Evolutionary conservation across 2,329 filamentous ascomycete genomes (phyloP), one percentile per base, ranked within the genome.

Genomic region (Aureobasidium namibiae): DNA sequence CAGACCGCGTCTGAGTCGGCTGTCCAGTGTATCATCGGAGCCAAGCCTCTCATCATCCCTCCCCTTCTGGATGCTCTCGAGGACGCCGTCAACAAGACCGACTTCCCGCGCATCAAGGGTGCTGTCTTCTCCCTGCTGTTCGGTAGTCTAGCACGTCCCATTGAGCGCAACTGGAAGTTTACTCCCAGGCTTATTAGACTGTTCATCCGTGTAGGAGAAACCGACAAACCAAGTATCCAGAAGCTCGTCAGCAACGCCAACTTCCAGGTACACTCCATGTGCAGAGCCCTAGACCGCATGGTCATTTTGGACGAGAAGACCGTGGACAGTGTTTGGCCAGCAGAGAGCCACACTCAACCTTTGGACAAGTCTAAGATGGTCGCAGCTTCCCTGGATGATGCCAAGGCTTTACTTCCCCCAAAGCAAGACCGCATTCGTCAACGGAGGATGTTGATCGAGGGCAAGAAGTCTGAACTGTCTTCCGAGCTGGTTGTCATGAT

Each of bases 171-270:
- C 71, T 99, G 95, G 95, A 87, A 92, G 39, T 96, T 92, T 72
- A 90, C 94, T 0, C 94, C 95, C 1, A 83, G 87, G n/a, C 77
- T 96, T 50, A 89, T 99, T 76, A 86, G 87, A 56, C 80, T 94
- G 9, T 99, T 95, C 74, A 94, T 99, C 63, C 84, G 89, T 67
- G 90, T 94, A 2, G 92, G 89, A 18, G 86, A 86, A 36, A 91
- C 95, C 16, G 94, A 99, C 73, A 96, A 96, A 71, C 85, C 90
- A 4, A 96, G 92, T 0, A 92, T 99, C 41, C 94, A 99, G 72
- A 91, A 88, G 66, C 81, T 99, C 16, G 90, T 90, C 14, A 83
- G 86, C 0, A 87, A 86, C 36, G 90, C 89, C 0, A 80, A 95
- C 1, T 96, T 92, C 69, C 86, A 90, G 16, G 81, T 99, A 41